Evolutionary conservation across 768 basidiomycete genomes (phyloP), one percentile per base, ranked within the genome.

Genomic region (Leucocoprinus leucothites): DNA sequence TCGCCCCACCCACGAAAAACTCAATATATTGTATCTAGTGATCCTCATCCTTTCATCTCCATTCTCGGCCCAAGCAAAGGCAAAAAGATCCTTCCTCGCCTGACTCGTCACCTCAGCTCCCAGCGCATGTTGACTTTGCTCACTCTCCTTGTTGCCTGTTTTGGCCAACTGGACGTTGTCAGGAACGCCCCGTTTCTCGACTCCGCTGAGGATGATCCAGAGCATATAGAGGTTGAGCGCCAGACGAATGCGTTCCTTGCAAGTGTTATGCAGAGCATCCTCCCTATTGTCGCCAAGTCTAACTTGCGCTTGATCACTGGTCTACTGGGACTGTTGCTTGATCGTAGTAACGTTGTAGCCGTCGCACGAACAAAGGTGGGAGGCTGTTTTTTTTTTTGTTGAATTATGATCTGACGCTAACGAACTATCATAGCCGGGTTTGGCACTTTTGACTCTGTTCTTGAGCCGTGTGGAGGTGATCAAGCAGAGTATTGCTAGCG

Each of bases 41-140:
- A 89, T 59, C 96, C 96, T 2, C 97, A 99, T 73, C 97, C 97
- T 1, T 98, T 99, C 74, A 86, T 99, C 61, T 94, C 95, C 2
- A 78, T 99, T 31, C 80, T 99, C 46, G 81, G 79, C 18, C 87
- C 91, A 3, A 82, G 82, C 61, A 99, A 99, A 71, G 97, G 97
- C 54, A 98, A 98, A 75, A 87, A 86, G 58, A 80, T 99, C 22
- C 77, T 99, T 11, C 90, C 94, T 3, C 86, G 97, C 43, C 82
- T 94, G 13, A 86, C 92, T 9, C 87, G 95, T 18, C 89, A 94
- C 61, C 80, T 98, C 16, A 81, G 81, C 58, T 79, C 82, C 28
- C 76, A 87, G 46, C 87, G 89, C 65, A 86, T 92, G 79, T 81
- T 93, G 36, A 94, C 91, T 4, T 74, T 98, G 22, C 74, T 98